Percentiles rank a stretch among this genome's conserved stretches.
phyloP scores from a whole-genome alignment of 495 filamentous ascomycete genomes.

The Bryoglossum gracile region DNA sequence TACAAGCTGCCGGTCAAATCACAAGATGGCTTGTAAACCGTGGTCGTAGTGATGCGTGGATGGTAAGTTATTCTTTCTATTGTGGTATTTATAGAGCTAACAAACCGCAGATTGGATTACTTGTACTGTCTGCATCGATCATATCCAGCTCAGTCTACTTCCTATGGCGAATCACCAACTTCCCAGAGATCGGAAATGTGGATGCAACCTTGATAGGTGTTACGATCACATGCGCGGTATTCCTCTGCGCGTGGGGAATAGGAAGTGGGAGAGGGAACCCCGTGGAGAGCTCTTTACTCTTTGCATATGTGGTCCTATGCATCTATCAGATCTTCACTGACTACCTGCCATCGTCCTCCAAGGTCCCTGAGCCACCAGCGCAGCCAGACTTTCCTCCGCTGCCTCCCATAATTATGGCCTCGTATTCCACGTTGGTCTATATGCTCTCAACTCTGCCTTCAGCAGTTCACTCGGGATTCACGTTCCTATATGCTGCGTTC shows the following conservation, averaged over 20 bases:
- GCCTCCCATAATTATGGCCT: slow-evolving; percentile 97
- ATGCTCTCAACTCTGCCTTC: slow-evolving; percentile 75
- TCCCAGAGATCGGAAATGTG: slow-evolving; percentile 88
- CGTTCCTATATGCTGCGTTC: slow-evolving; percentile 80
- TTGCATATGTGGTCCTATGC: slow-evolving; percentile 94
- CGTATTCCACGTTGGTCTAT: slow-evolving; percentile 83
- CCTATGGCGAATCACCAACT: slow-evolving; percentile 87
- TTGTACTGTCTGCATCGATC: slow-evolving; percentile 80
- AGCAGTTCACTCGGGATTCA: slow-evolving; percentile 75
- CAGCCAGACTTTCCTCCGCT: slow-evolving; percentile 87
- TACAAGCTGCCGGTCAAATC: slow-evolving; percentile 88
- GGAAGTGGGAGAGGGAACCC: slow-evolving; percentile 90
- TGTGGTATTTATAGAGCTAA: slow-evolving; percentile 15
- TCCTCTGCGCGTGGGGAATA: slow-evolving; percentile 90
- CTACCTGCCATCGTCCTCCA: slow-evolving; percentile 66
- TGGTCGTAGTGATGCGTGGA: slow-evolving; percentile 90
- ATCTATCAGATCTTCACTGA: slow-evolving; percentile 99
- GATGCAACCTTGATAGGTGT: slow-evolving; percentile 90
- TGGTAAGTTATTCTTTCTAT: slow-evolving; percentile 51
- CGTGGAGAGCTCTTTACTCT: slow-evolving; percentile 90
- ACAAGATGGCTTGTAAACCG: slow-evolving; percentile 93
- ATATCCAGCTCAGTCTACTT: slow-evolving; percentile 95
- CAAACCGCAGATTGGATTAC: slow-evolving; percentile 54
- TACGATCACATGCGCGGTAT: slow-evolving; percentile 82
- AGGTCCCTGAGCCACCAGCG: slow-evolving; percentile 36